These are phyloP conservation scores for Colletotrichum trifolii DNA, from an alignment of 2,329 filamentous ascomycete species.

Conservation along the genomic window DNA sequence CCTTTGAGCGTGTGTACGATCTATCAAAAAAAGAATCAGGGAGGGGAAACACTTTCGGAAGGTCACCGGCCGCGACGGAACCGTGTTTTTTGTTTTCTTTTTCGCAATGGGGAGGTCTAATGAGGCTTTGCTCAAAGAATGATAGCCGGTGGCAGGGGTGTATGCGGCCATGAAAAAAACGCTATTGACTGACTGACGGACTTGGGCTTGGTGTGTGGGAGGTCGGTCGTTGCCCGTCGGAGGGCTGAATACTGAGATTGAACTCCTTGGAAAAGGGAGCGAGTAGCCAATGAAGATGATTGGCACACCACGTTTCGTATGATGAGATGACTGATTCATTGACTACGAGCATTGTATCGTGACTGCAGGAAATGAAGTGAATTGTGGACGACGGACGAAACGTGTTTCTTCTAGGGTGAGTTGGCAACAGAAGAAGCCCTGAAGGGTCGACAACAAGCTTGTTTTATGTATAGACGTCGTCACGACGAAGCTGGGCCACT, in stretches of 20 bases:
- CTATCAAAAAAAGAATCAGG: slow-evolving; percentile 38
- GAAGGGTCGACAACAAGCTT: no score
- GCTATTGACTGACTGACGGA: slow-evolving; percentile 33
- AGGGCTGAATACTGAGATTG: slow-evolving; percentile 37
- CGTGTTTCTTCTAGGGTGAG: no score
- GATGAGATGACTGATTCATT: not conserved
- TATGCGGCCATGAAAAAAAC: slow-evolving; percentile 35
- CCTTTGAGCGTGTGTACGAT: slow-evolving; percentile 39
- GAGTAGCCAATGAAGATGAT: slow-evolving; percentile 33
- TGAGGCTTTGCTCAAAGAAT: slow-evolving; percentile 34
- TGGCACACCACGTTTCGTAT: slow-evolving; percentile 13
- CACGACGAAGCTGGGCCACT: not conserved
- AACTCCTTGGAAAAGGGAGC: slow-evolving; percentile 37
- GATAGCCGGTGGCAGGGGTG: slow-evolving; percentile 31
- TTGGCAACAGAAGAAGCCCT: no score
- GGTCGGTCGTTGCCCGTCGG: slow-evolving; percentile 37
- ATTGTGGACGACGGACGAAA: no score
- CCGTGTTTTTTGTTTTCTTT: slow-evolving; percentile 38
- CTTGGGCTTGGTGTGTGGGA: slow-evolving; percentile 25
- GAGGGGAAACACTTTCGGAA: slow-evolving; percentile 38
- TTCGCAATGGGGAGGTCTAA: slow-evolving; percentile 35
- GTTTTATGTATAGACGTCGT: not conserved
- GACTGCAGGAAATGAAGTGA: not conserved
- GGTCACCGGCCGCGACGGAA: slow-evolving; percentile 37
- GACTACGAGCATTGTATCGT: not conserved